Evolutionary conservation across 768 basidiomycete species (phyloP).

Genomic region (Suillus weaverae): DNA sequence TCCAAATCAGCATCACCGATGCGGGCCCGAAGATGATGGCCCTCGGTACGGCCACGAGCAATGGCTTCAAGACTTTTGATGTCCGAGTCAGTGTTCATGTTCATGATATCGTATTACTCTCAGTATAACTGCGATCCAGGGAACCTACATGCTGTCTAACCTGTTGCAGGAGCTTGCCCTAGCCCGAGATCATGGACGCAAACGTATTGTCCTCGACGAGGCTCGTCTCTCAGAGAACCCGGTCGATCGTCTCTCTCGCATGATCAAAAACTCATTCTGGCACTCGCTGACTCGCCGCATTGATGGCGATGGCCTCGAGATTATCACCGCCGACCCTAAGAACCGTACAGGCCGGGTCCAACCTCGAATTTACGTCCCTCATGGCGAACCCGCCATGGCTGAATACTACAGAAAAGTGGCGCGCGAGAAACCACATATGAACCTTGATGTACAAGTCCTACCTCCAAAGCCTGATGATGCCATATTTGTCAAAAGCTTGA

Average conservation of each 20-base stretch:
- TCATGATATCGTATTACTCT: constrained; percentile 6
- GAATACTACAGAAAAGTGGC: constrained; percentile 95
- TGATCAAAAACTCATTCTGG: constrained; percentile 99
- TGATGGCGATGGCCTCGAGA: constrained; percentile 95
- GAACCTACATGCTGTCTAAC: constrained; percentile 99
- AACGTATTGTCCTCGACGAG: constrained; percentile 98
- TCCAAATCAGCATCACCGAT: constrained; percentile 95
- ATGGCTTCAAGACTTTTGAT: constrained; percentile 97
- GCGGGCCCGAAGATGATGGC: constrained; percentile 96
- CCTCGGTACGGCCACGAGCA: constrained; percentile 93
- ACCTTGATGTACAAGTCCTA: constrained; percentile 88
- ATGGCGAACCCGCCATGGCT: constrained; percentile 91
- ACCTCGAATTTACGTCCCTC: constrained; percentile 92
- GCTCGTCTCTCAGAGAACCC: constrained; percentile 97
- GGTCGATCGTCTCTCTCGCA: constrained; percentile 92
- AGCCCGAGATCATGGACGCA: constrained; percentile 91
- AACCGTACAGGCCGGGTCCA: constrained; percentile 89
- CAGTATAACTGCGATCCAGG: constrained; percentile 45
- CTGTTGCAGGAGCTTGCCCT: constrained; percentile 98
- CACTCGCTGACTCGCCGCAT: constrained; percentile 95
- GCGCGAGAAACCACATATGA: constrained; percentile 88
- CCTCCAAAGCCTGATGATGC: constrained; percentile 88
- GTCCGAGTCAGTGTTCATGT: constrained; percentile 62
- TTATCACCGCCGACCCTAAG: constrained; percentile 97
- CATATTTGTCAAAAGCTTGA: constrained; percentile 85